Base-by-base conservation (phyloP, 1,139 yeast genomes). In the Debaryomyces coudertii region DNA sequence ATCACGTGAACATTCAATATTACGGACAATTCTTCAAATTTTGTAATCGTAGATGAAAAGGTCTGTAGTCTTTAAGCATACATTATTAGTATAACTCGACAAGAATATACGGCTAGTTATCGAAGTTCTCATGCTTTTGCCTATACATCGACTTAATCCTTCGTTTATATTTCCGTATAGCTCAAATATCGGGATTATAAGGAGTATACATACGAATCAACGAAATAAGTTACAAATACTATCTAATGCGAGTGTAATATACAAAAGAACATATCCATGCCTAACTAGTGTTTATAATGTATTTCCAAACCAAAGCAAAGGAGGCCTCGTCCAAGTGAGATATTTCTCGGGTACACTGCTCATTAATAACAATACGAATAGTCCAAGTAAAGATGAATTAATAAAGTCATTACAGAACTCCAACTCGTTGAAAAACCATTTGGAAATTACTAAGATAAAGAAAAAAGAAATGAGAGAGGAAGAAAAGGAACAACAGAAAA, bases 381-480 rank as follows among this genome's bases (percentile, higher is more conserved):
- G 39, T 20, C 31, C 42, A 16, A 44, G 43, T 12, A 40, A 27
- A 11, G 45, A 47, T 12, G 48, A 45, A 18, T 36, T 46, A 44
- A 42, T 50, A 28, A 47, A 47, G 12, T 38, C 51, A 5, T 43
- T 54, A 29, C 49, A 52, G 33, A 36, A 47, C 5, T 58, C 67
- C 1, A 53, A 61, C 14, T 59, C 68, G 2, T 60, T 71, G 22
- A 64, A 57, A 34, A 53, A 61, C 2, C 76, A 69, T 44, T 55
- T 71, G 47, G 68, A 69, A 30, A 45, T 61, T 2, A 58, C 74
- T 7, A 61, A 55, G 36, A 42, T 60, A 27, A 64, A 61, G 47
- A 59, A 63, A 43, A 57, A 52, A n/a, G 67, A 63, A 24, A 58
- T 61, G 38, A 64, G 61, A 40, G 66, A 68, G 47, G 75, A 71